Evolutionary conservation across 192 early-diverging fungal species (phyloP), one percentile per base, ranked within the genome.

Genomic region (Podila minutissima): DNA sequence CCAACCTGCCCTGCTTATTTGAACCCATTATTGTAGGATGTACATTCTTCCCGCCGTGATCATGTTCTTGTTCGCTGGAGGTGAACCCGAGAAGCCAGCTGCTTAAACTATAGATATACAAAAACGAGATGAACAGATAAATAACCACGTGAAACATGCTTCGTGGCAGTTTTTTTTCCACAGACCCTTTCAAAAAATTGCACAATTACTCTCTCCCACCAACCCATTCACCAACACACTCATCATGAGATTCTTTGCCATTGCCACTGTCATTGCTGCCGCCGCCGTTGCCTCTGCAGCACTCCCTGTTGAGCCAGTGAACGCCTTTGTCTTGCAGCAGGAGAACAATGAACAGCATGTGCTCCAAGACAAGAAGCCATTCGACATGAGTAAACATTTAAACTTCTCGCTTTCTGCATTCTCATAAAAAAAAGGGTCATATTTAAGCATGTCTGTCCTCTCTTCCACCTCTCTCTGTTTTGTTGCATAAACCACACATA

Each of bases 1-100:
- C 24, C n/a, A 55, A 5, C 29, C 29, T 29, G 29, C 29, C 29
- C 3, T 29, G 29, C 3, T 29, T 53, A n/a, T 15, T 55, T 55
- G 9, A 10, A 55, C 24, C 15, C n/a, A 3, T 7, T 46, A 3
- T 7, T 46, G 3, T 69, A 81, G 77, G 77, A 22, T 81, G 1
- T 81, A 73, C 51, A 69, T 81, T 41, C 31, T 81, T 37, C 77
- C 77, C 24, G 28, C 62, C 6, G 62, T 81, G 19, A 51, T 81
- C 32, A 46, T 81, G 26, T 60, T 81, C 53, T 7, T 81, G 28
- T 69, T 81, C 62, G 46, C 77, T 31, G 77, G 77, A 35, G 71
- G 77, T n/a, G 77, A 81, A 58, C 77, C 77, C 1, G 77, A 81
- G 62, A 81, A 81, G 69, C 67, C 67, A 20, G 71, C 77, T 24